Percentiles rank a stretch among this genome's conserved stretches.
These are phyloP conservation scores for Rhodotorula paludigena DNA, from an alignment of 768 basidiomycete genomes.

Conservation along the genomic window DNA sequence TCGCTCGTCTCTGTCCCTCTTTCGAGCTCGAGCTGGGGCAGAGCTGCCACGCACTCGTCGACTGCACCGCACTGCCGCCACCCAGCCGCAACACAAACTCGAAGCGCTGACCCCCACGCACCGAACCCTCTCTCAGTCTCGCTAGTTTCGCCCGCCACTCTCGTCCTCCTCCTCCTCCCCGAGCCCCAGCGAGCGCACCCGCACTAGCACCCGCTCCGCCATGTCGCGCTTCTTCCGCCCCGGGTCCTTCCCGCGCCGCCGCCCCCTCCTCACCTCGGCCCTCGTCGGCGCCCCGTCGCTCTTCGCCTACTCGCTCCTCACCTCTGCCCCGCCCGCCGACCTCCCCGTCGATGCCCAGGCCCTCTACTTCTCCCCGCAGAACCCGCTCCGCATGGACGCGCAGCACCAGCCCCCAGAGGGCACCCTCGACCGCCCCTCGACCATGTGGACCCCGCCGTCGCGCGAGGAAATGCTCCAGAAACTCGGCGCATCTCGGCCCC, in stretches of 20 bases:
- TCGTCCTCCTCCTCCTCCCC: neutral
- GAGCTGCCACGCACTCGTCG: no score
- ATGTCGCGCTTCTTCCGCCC: constrained; percentile 36
- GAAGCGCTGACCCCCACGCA: no score
- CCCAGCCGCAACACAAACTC: no score
- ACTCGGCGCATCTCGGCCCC: constrained; percentile 1
- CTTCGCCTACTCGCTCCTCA: constrained; percentile 27
- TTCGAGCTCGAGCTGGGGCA: no score
- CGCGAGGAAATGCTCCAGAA: constrained; percentile 33
- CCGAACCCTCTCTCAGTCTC: neutral
- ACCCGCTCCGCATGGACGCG: constrained; percentile 21
- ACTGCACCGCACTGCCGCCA: no score
- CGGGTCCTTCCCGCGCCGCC: constrained; percentile 12
- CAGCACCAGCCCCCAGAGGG: constrained; percentile 7
- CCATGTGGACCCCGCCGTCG: constrained; percentile 32
- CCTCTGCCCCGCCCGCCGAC: neutral
- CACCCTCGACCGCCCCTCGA: constrained; percentile 31
- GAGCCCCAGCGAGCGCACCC: no score
- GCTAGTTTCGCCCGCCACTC: neutral
- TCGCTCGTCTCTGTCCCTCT: no score
- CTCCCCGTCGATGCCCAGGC: constrained; percentile 21
- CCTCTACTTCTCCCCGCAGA: constrained; percentile 12
- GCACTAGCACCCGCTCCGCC: neutral
- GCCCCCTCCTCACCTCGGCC: constrained; percentile 20
- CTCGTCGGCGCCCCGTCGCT: constrained; percentile 14